Conservation (phyloP, 2,329 filamentous ascomycete species). For the Fusarium pininemorale region DNA sequence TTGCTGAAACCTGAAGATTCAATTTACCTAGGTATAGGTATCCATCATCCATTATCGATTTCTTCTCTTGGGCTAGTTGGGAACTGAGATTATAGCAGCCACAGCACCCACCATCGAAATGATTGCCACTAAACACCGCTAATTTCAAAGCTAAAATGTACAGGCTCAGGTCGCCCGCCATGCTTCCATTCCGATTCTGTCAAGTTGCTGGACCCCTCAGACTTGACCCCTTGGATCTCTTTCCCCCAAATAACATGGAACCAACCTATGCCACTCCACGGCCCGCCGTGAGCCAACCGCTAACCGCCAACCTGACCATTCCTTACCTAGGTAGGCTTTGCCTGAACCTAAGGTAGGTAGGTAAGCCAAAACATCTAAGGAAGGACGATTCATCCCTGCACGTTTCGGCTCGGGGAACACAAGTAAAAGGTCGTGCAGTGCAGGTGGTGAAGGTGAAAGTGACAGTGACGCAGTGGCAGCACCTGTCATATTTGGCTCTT, state of each 20-base stretch:
- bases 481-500: conserved; percentile 7
- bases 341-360: background rate
- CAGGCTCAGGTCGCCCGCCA: conserved; percentile 29
- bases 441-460: background rate
- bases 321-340: background rate
- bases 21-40: background rate
- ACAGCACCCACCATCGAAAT: conserved; percentile 2
- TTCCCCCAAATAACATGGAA: background rate
- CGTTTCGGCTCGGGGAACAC: conserved; percentile 26
- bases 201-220: conserved; percentile 12
- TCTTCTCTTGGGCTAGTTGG: background rate
- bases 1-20: background rate
- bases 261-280: background rate
- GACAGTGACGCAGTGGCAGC: conserved; percentile 3
- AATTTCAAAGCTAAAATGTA: background rate
- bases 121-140: conserved; percentile 1
- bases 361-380: conserved; percentile 17
- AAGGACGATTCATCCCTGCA: conserved; percentile 17
- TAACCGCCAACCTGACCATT: conserved; percentile 1
- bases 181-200: background rate
- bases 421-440: background rate
- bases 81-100: background rate
- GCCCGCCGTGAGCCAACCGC: conserved; percentile 15
- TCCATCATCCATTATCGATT: background rate
- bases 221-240: conserved; percentile 15